Evolutionary conservation across 352 stramenopile species (phyloP).

Genomic region (Phytophthora sp.): DNA sequence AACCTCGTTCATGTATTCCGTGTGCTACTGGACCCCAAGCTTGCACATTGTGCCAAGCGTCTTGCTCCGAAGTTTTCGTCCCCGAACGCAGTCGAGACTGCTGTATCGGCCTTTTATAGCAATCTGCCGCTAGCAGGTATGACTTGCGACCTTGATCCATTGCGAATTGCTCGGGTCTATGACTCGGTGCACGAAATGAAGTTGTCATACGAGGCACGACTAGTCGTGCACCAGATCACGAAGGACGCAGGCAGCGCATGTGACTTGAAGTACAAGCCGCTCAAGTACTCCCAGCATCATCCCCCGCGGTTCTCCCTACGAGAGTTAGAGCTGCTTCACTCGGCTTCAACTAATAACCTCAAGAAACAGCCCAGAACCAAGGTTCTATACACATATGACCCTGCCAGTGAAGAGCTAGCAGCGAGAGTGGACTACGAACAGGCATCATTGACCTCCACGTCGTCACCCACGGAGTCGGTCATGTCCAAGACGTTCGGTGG

Average conservation of each 20-base stretch:
- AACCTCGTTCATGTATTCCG: conserved; percentile 55
- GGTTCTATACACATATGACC: conserved; percentile 41
- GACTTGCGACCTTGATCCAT: conserved; percentile 74
- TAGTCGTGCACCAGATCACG: conserved; percentile 62
- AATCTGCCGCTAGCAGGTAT: conserved; percentile 70
- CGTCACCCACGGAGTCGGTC: conserved; percentile 12
- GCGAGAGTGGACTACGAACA: conserved; percentile 30
- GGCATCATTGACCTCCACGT: conserved; percentile 23
- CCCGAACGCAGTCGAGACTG: conserved; percentile 45
- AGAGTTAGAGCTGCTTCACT: conserved; percentile 39
- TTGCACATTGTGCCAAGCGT: conserved; percentile 46
- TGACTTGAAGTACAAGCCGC: conserved; percentile 78
- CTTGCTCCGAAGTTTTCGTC: conserved; percentile 51
- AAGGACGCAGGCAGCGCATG: conserved; percentile 32
- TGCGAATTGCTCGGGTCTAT: conserved; percentile 71
- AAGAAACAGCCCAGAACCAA: conserved; percentile 35
- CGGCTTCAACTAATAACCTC: conserved; percentile 29
- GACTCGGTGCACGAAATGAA: conserved; percentile 68
- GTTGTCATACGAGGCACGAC: conserved; percentile 72
- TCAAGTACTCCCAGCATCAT: conserved; percentile 68
- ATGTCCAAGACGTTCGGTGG: conserved; percentile 19
- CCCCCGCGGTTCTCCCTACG: conserved; percentile 57
- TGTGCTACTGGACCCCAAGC: conserved; percentile 40
- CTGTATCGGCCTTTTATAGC: conserved; percentile 66
- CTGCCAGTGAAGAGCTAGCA: conserved; percentile 33